Conservation (phyloP, 2,329 filamentous ascomycete genomes). For the Orbilia quercus region DNA sequence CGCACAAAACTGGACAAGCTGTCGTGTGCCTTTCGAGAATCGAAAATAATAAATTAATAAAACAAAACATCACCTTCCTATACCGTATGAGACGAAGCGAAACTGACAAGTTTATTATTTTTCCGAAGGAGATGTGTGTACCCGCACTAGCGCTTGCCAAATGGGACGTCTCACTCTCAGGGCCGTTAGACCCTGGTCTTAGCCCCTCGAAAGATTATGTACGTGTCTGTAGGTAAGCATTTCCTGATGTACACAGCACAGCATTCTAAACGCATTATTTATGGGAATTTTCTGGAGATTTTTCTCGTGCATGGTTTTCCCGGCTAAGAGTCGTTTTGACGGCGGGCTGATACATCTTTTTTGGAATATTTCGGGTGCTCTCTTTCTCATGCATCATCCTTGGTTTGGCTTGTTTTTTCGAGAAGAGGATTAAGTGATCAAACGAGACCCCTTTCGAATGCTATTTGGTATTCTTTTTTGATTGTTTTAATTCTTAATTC, state of each 20-base stretch:
- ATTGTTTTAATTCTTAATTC: no score
- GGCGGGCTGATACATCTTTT: not conserved
- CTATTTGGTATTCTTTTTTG: not conserved
- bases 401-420: constrained; percentile 16
- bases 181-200: constrained; percentile 1
- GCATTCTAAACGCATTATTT: constrained; percentile 3
- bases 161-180: constrained; percentile 15
- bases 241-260: not conserved
- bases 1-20: not conserved
- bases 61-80: constrained; percentile 44
- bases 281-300: constrained; percentile 12
- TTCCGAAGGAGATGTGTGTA: constrained; percentile 12
- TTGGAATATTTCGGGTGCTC: not conserved
- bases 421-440: not conserved
- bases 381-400: constrained; percentile 1
- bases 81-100: constrained; percentile 33
- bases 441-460: not conserved
- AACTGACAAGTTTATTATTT: constrained; percentile 21
- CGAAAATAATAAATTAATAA: no score
- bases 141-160: constrained; percentile 4
- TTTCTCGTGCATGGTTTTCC: constrained; percentile 22
- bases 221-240: no score
- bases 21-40: constrained; percentile 30
- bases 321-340: constrained; percentile 5
- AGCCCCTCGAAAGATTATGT: no score